Evolutionary conservation across 2,329 filamentous ascomycete genomes (phyloP).

Genomic region (Fonsecaea monophora): DNA sequence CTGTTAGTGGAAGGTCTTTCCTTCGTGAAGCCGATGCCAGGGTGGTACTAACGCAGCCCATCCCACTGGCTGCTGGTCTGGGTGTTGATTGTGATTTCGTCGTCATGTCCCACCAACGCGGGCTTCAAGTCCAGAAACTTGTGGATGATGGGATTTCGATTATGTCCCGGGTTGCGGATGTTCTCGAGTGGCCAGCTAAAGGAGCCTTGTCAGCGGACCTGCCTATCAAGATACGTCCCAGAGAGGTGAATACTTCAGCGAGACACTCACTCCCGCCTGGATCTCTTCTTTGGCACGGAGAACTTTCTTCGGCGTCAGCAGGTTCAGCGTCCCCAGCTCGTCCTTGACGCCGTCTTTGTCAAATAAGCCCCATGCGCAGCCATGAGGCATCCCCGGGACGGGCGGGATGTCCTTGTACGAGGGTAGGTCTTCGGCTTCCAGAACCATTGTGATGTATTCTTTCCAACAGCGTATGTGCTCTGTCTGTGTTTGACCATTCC

Average conservation of each 20-base stretch:
- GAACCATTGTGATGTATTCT: too few relatives aligned
- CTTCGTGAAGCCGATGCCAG: neutral
- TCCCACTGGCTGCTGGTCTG: conserved; percentile 59
- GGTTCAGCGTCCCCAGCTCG: conserved; percentile 58
- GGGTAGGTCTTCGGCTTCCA: neutral
- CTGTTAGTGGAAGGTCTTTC: neutral
- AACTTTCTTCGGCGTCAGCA: conserved; percentile 62
- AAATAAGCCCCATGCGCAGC: conserved; percentile 67
- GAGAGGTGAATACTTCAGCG: conserved; percentile 49
- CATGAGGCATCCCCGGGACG: conserved; percentile 60
- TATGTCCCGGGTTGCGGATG: conserved; percentile 60
- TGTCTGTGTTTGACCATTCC: too few relatives aligned
- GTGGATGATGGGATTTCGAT: conserved; percentile 58
- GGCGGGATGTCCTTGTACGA: conserved; percentile 57
- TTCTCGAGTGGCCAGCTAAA: conserved; percentile 57
- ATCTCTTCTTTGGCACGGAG: conserved; percentile 60
- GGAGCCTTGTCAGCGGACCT: too few relatives aligned
- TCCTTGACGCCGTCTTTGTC: conserved; percentile 51
- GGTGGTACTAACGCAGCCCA: conserved; percentile 48
- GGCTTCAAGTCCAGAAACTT: conserved; percentile 55
- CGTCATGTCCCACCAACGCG: conserved; percentile 46
- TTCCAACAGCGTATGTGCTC: too few relatives aligned
- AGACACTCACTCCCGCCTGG: conserved; percentile 61
- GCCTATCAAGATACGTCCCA: too few relatives aligned
- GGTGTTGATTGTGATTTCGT: conserved; percentile 56